Conservation (phyloP, 2,329 filamentous ascomycete genomes). For the Chrysosporium queenslandicum region DNA sequence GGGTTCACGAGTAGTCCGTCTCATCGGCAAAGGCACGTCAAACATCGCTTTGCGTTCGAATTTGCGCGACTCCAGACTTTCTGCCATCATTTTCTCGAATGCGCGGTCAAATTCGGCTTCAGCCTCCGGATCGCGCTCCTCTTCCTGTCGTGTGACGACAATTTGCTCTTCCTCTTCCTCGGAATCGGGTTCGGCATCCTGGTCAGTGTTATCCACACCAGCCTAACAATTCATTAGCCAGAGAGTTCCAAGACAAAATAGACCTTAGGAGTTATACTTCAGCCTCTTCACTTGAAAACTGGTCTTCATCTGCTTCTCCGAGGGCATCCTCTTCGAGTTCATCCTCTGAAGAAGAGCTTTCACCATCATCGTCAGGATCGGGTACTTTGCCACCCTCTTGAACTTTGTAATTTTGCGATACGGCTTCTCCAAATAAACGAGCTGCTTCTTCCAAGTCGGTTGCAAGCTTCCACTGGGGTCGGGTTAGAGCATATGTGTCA, state of each 20-base stretch:
- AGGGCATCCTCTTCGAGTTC: constrained; percentile 54
- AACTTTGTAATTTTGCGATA: constrained; percentile 78
- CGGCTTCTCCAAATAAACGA: constrained; percentile 73
- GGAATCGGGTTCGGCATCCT: constrained; percentile 41
- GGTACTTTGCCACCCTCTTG: constrained; percentile 57
- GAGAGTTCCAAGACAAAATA: neutral
- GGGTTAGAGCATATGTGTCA: constrained; percentile 73
- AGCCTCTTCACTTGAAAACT: constrained; percentile 42
- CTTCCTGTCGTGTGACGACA: constrained; percentile 80
- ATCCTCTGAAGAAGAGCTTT: constrained; percentile 65
- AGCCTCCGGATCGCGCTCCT: constrained; percentile 81
- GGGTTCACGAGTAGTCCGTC: constrained; percentile 54
- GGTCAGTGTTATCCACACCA: constrained; percentile 38
- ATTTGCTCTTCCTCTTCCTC: constrained; percentile 79
- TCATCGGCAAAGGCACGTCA: constrained; percentile 93
- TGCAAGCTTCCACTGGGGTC: constrained; percentile 87
- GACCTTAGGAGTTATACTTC: constrained; percentile 25
- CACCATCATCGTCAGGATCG: constrained; percentile 64
- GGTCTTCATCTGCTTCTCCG: constrained; percentile 47
- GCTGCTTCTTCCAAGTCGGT: constrained; percentile 72
- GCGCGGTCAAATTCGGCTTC: constrained; percentile 97
- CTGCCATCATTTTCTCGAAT: constrained; percentile 96
- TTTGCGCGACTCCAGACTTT: constrained; percentile 89
- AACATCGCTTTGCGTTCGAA: constrained; percentile 92
- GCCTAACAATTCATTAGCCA: constrained; percentile 14